Conservation (phyloP, 305 asterid species). For the Withania somnifera region DNA sequence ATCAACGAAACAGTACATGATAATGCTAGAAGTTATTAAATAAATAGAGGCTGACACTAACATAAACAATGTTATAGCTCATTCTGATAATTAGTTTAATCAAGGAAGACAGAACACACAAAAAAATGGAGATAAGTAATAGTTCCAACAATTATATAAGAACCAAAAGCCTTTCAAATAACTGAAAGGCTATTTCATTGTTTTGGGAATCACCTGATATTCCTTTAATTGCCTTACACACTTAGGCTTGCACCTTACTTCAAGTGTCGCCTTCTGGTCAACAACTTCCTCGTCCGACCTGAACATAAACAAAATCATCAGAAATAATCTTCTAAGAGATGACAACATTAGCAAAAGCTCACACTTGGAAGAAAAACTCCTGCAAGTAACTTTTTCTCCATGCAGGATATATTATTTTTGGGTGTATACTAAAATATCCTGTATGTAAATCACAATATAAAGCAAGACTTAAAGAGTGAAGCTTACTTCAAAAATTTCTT, state of each 20-base stretch:
- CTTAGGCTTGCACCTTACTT: slow-evolving; percentile 67
- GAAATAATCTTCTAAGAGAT: neutral
- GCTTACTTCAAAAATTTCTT: neutral
- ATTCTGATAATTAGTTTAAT: neutral
- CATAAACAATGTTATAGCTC: neutral
- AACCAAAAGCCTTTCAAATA: neutral
- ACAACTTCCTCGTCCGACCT: slow-evolving; percentile 75
- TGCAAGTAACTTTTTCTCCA: neutral
- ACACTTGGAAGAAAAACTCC: neutral
- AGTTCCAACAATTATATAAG: neutral
- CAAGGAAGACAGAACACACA: neutral
- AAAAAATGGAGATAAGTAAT: neutral
- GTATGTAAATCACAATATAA: neutral
- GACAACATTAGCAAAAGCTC: neutral
- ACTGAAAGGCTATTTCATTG: slow-evolving; percentile 2
- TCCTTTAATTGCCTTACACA: slow-evolving; percentile 51
- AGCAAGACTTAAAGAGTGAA: neutral
- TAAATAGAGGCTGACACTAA: neutral
- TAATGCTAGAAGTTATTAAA: neutral
- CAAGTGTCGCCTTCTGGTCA: slow-evolving; percentile 55
- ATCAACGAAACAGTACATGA: neutral
- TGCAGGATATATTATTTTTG: neutral
- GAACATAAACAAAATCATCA: neutral
- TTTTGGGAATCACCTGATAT: slow-evolving; percentile 33
- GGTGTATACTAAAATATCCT: neutral